Conservation (phyloP, 2,329 filamentous ascomycete species). For the Pseudonectria buxi region DNA sequence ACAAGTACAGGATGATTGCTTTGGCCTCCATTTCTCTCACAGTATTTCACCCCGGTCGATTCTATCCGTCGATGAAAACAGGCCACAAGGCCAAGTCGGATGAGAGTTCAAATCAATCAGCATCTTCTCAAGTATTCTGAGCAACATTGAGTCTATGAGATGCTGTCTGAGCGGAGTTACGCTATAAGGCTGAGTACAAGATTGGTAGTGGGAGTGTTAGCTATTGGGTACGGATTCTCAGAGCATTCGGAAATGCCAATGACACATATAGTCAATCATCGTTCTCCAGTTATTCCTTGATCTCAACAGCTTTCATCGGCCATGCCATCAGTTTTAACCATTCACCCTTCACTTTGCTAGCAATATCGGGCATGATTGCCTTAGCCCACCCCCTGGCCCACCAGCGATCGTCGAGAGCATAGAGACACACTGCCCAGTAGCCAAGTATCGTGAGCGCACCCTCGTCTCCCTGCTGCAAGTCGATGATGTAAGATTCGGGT, state of each 20-base stretch:
- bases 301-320: neutral
- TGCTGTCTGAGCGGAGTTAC: too few relatives aligned
- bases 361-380: conserved; percentile 5
- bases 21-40: neutral
- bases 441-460: conserved; percentile 5
- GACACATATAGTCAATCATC: too few relatives aligned
- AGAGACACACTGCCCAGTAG: conserved; percentile 8
- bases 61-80: neutral
- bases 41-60: neutral
- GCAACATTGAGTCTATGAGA: too few relatives aligned
- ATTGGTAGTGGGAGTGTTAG: too few relatives aligned
- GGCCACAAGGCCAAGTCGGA: too few relatives aligned
- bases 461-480: conserved; percentile 1
- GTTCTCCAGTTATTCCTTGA: too few relatives aligned
- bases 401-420: conserved; percentile 6
- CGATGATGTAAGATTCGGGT: conserved; percentile 4
- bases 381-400: conserved; percentile 9
- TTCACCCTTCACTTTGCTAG: neutral
- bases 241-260: too few relatives aligned
- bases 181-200: too few relatives aligned
- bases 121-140: too few relatives aligned
- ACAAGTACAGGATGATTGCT: conserved; percentile 1
- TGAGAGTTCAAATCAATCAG: too few relatives aligned
- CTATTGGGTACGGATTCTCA: too few relatives aligned
- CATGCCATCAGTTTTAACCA: conserved; percentile 3